Base-by-base conservation (phyloP, 257 asterid species). In the Scutellaria minor region DNA sequence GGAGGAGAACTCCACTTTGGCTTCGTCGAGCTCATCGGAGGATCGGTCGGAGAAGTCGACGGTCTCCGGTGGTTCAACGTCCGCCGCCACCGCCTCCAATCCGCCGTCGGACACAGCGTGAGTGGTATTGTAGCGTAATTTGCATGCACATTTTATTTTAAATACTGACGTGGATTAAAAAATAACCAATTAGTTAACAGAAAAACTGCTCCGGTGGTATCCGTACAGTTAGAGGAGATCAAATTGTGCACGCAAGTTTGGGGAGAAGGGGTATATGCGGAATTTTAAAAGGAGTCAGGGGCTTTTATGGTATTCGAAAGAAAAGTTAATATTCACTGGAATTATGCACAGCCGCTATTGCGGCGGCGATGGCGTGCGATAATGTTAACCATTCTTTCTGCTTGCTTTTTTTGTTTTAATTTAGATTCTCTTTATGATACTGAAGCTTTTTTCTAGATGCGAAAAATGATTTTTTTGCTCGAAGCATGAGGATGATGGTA, bases 331-430 rank as follows among this genome's bases (percentile, higher is more conserved):
- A 18, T 58, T 70, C 73, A 75, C 56, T 77, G 70, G 76, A 31
- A 63, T 68, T 75, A 55, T 55, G 68, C 83, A 72, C 85, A 66
- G 90, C 94, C 88, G 86, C 75, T 77, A 77, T 89, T 83, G 85
- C 92, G 96, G 93, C 88, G 90, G 84, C 79, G 72, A 79, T 81
- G 84, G 87, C 86, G 88, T 87, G 89, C 80, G 78, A 85, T 81
- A 82, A 77, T 56, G 9, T 58, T 24, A 27, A 52, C 54, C 53
- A 22, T 58, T 39, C 35, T 48, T 57, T 64, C 66, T 48, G 6
- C 40, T 3, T 55, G 55, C 12, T 9, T 8, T 41, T 20, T 13
- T 6, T 31, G 39, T 10, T 24, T 24, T 6, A 22, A 3, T 22
- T 22, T 20, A 31, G 5, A 31, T 13, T 8, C 6, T 10, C 12